Conservation (phyloP, 2,329 filamentous ascomycete species). For the Metarhizium robertsii region DNA sequence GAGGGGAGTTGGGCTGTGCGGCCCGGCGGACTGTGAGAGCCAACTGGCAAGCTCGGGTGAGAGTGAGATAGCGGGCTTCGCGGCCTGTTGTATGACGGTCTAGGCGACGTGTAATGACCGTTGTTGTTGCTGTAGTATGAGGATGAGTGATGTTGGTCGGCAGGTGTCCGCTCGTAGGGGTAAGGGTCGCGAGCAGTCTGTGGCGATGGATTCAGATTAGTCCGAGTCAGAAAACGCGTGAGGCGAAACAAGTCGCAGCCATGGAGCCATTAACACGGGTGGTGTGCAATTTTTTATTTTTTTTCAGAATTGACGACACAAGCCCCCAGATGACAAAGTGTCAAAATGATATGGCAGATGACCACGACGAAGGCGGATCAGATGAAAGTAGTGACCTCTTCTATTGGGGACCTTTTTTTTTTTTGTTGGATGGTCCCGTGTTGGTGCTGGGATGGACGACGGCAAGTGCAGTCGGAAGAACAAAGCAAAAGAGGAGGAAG, state of each 20-base stretch:
- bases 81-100: slow-evolving; percentile 32
- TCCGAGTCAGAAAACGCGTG: neutral
- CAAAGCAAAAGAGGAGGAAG: neutral
- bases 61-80: slow-evolving; percentile 43
- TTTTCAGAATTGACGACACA: neutral
- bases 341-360: neutral
- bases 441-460: neutral
- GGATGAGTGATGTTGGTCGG: slow-evolving; percentile 32
- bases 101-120: slow-evolving; percentile 39
- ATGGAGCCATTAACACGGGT: neutral
- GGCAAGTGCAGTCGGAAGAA: neutral
- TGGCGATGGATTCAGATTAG: neutral
- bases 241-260: slow-evolving; percentile 1
- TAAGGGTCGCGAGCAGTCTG: slow-evolving; percentile 41
- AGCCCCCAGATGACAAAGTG: neutral
- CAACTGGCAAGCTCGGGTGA: slow-evolving; percentile 33
- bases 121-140: slow-evolving; percentile 38
- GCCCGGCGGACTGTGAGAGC: slow-evolving; percentile 34
- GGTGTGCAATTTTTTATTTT: neutral
- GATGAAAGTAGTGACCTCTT: neutral
- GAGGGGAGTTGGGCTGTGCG: slow-evolving; percentile 35
- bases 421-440: neutral
- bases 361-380: neutral
- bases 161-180: slow-evolving; percentile 30
- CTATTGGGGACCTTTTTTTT: neutral